Base-by-base conservation (phyloP, 352 stramenopile genomes). In the Phytopythium boreale region DNA sequence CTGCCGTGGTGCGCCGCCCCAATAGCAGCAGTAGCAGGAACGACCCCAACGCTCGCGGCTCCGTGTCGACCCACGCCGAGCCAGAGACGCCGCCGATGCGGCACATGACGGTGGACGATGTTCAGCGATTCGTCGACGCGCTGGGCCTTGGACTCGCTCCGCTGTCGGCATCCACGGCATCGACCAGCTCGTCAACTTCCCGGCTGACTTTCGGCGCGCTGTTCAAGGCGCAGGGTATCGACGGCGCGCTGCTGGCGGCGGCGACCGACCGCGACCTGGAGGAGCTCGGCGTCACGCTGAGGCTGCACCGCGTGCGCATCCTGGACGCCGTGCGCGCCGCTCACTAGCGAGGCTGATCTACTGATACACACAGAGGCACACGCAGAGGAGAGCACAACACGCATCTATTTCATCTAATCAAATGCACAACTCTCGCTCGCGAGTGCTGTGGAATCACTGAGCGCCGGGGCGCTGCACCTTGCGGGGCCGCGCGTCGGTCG, bases 271-370 rank as follows among this genome's bases (percentile, higher is more conserved):
- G 53, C 8, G 84, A 95, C 39, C 61, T 95, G 0, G 70, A 89
- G 43, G 84, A 95, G 46, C 68, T 95, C 34, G 86, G 86, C 31
- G 70, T 95, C 39, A 43, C 31, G 19, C 76, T 92, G 50, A 81
- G 84, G 17, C 59, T 95, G 58, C 86, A 95, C 43, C 86, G 86
- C 27, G 60, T 92, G 55, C 84, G 84, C 56, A 90, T 95, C 57
- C 61, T 95, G 2, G 67, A 83, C 5, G 74, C 77, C 0, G 59
- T 83, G 7, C 56, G 20, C 20, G 24, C 15, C 20, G 26, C 39
- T 41, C 7, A 1, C 6, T 61, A 41, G n/a, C 15, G 14, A 14
- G 15, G 1, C 8, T 26, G 19, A 15, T 41, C 50, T 39, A 53
- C n/a, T 5, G 10, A 56, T 39, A 24, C 11, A 24, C 17, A 37